Percentiles rank a stretch among this genome's conserved stretches.
Evolutionary conservation across 345 rosid species (phyloP).

Genomic region (Geranium brycei): DNA sequence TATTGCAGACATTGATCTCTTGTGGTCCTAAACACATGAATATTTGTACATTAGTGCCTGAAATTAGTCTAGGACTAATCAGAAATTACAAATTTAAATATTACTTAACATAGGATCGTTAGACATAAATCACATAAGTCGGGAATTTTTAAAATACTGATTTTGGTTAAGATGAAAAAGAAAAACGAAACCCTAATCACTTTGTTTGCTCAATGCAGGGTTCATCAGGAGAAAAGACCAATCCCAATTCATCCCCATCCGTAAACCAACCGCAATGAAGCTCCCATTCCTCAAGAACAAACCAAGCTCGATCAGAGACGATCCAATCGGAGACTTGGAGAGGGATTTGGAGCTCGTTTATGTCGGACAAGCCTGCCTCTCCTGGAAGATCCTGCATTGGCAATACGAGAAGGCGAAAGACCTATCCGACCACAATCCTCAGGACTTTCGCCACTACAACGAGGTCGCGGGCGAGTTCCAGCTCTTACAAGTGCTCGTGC

Average conservation of each 20-base stretch:
- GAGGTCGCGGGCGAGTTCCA: conserved; percentile 68
- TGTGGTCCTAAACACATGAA: neutral
- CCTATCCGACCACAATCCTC: conserved; percentile 26
- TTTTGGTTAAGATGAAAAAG: too few relatives aligned
- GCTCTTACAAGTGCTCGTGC: conserved; percentile 67
- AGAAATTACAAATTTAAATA: too few relatives aligned
- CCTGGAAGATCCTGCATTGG: conserved; percentile 89
- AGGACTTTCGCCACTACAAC: conserved; percentile 33
- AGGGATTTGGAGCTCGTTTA: conserved; percentile 65
- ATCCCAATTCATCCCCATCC: conserved; percentile 9
- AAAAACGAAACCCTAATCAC: neutral
- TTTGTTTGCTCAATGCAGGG: conserved; percentile 20
- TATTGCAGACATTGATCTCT: neutral
- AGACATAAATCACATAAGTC: too few relatives aligned
- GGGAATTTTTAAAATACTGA: too few relatives aligned
- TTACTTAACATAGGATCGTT: too few relatives aligned
- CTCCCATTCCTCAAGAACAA: conserved; percentile 25
- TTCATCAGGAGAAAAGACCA: conserved; percentile 43
- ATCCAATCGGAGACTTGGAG: conserved; percentile 30
- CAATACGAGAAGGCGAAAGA: conserved; percentile 45
- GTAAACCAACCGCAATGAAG: conserved; percentile 15
- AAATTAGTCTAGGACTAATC: too few relatives aligned
- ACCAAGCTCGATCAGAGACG: conserved; percentile 16
- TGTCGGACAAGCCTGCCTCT: conserved; percentile 67
- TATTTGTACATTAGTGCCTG: too few relatives aligned